Conservation (phyloP, 805 yeast species). For the Metschnikowia kofuensis region DNA sequence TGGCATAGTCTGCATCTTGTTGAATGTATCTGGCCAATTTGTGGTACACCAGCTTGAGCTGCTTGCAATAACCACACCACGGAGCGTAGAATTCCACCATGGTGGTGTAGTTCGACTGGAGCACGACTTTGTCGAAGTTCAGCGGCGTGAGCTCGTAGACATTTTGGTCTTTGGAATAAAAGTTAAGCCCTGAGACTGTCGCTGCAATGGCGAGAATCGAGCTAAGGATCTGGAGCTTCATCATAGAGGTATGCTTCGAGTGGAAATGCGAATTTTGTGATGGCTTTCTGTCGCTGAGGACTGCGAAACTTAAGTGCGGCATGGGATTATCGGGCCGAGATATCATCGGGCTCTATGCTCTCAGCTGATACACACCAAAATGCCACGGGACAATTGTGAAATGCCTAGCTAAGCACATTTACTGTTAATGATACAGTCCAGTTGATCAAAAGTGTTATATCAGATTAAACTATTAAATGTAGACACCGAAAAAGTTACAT, state of each 20-base stretch:
- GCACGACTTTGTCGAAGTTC: conserved; percentile 65
- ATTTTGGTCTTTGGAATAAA: conserved; percentile 40
- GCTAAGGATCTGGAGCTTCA: conserved; percentile 2
- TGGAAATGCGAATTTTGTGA: not conserved
- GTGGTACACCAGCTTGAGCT: conserved; percentile 59
- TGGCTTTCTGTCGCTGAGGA: not conserved
- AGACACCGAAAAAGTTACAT: conserved; percentile 43
- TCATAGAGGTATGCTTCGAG: not conserved
- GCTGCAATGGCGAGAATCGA: not conserved
- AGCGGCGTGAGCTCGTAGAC: conserved; percentile 55
- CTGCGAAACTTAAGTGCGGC: too few species aligned
- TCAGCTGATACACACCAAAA: too few species aligned
- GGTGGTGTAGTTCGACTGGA: conserved; percentile 71
- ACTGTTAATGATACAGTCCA: not conserved
- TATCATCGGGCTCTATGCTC: too few species aligned
- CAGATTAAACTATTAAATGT: conserved; percentile 22
- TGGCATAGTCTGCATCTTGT: conserved; percentile 44
- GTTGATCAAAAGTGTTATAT: not conserved
- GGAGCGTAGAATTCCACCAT: conserved; percentile 92
- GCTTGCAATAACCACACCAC: conserved; percentile 95
- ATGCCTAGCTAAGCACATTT: too few species aligned
- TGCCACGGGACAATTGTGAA: too few species aligned
- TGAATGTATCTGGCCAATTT: conserved; percentile 62
- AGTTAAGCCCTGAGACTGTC: conserved; percentile 18
- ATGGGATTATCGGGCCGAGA: too few species aligned